These are phyloP conservation scores for Trypanosoma mega DNA, from an alignment of 208 protist genomes.

Conservation along the genomic window DNA sequence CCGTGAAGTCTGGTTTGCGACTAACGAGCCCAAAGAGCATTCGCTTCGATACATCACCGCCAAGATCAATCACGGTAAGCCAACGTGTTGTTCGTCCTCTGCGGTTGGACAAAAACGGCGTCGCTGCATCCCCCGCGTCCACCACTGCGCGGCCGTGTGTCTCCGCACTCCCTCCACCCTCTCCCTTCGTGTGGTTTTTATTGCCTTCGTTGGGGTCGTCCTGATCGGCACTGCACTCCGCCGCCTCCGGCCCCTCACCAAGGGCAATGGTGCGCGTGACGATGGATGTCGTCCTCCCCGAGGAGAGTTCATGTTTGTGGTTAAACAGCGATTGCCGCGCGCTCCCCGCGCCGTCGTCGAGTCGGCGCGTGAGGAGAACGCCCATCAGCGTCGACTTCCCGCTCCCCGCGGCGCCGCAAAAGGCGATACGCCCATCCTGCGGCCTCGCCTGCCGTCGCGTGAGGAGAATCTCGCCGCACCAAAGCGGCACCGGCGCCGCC, in stretches of 20 bases:
- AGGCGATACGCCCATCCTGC: slow-evolving; percentile 72
- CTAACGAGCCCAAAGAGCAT: slow-evolving; percentile 94
- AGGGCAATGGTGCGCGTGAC: slow-evolving; percentile 91
- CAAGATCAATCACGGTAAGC: slow-evolving; percentile 57
- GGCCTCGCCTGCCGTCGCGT: slow-evolving; percentile 52
- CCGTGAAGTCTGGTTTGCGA: slow-evolving; percentile 88
- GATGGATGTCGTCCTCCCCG: slow-evolving; percentile 93
- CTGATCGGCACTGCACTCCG: too few species aligned
- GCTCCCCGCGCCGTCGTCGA: slow-evolving; percentile 83
- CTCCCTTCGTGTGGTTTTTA: too few species aligned
- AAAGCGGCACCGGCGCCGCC: slow-evolving; percentile 25
- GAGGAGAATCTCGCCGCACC: slow-evolving; percentile 85
- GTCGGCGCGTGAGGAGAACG: slow-evolving; percentile 55
- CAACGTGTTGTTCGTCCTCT: slow-evolving; percentile 40
- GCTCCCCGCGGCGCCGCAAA: slow-evolving; percentile 77
- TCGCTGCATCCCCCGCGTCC: too few species aligned
- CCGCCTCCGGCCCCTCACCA: slow-evolving; percentile 31
- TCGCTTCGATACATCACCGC: slow-evolving; percentile 76
- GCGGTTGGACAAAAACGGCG: slow-evolving; percentile 10
- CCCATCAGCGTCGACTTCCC: slow-evolving; percentile 90
- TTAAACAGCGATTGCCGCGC: slow-evolving; percentile 87
- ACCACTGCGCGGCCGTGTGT: too few species aligned
- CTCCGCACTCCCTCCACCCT: too few species aligned
- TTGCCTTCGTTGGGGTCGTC: too few species aligned
- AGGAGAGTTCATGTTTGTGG: slow-evolving; percentile 96